These are phyloP conservation scores for Acorus gramineus DNA, from an alignment of 106 monocot genomes.

Conservation along the genomic window DNA sequence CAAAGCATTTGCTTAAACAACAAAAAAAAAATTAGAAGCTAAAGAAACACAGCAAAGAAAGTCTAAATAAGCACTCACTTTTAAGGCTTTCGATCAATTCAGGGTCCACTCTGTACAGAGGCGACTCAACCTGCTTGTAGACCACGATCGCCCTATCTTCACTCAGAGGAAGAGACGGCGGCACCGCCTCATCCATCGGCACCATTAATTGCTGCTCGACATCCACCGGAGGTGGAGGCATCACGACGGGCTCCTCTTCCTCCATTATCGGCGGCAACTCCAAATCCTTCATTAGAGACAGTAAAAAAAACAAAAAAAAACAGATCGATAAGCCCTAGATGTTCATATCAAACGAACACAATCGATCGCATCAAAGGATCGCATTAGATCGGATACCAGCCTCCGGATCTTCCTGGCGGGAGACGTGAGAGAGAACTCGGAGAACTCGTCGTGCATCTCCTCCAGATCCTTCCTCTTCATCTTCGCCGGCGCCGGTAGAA, in stretches of 20 bases:
- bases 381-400: constrained; percentile 25
- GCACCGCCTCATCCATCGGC: background rate
- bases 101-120: constrained; percentile 8
- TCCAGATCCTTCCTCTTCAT: constrained; percentile 65
- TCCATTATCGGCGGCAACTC: constrained; percentile 40
- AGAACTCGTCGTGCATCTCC: constrained; percentile 45
- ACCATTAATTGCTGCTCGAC: background rate
- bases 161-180: background rate
- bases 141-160: constrained; percentile 44
- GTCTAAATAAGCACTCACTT: no score
- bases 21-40: no score
- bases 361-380: background rate
- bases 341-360: constrained; percentile 1
- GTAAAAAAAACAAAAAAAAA: constrained; percentile 3
- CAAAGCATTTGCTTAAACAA: no score
- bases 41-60: no score
- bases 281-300: constrained; percentile 18
- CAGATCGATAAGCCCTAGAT: no score
- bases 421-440: constrained; percentile 41
- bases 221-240: background rate
- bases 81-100: constrained; percentile 8
- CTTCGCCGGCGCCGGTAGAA: constrained; percentile 9
- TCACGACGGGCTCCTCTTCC: constrained; percentile 10
- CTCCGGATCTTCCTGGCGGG: constrained; percentile 51
- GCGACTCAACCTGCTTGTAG: constrained; percentile 21